Percentiles rank a stretch among this genome's conserved stretches.
These are phyloP conservation scores for Cystobasidium pallidum DNA, from an alignment of 1,284 basidiomycete species.

Conservation along the genomic window DNA sequence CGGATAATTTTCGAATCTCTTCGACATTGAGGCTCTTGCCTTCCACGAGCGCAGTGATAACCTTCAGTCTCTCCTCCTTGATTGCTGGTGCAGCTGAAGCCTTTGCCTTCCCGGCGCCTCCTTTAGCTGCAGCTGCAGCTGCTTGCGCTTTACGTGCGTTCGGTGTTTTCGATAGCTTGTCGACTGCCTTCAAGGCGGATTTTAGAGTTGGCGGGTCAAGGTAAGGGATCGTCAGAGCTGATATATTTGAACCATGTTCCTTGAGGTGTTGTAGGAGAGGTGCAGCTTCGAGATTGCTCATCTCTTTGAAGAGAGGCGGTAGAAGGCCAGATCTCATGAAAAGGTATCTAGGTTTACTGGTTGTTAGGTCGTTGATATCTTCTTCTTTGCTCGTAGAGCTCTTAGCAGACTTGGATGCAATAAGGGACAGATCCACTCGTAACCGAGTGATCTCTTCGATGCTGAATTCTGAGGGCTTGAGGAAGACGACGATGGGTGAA, in stretches of 20 bases:
- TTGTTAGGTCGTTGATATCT: slow-evolving; percentile 26
- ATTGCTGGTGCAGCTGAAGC: neutral
- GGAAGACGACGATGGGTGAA: slow-evolving; percentile 57
- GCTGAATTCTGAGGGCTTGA: slow-evolving; percentile 57
- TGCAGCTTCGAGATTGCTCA: slow-evolving; percentile 25
- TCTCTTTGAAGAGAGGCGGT: slow-evolving; percentile 46
- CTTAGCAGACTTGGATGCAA: slow-evolving; percentile 50
- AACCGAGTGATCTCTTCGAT: slow-evolving; percentile 55
- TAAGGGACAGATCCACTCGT: slow-evolving; percentile 53
- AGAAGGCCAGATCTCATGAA: slow-evolving; percentile 57
- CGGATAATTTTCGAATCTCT: slow-evolving; percentile 53
- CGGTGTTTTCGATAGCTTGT: slow-evolving; percentile 48
- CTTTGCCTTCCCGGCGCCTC: slow-evolving; percentile 5
- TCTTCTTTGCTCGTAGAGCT: slow-evolving; percentile 35
- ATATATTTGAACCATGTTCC: slow-evolving; percentile 52
- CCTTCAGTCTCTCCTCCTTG: slow-evolving; percentile 52
- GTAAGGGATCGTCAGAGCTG: slow-evolving; percentile 55
- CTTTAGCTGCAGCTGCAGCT: slow-evolving; percentile 23
- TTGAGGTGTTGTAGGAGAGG: slow-evolving; percentile 51
- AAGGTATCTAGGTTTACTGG: slow-evolving; percentile 52
- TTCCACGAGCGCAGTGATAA: slow-evolving; percentile 58
- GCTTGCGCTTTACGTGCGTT: slow-evolving; percentile 38
- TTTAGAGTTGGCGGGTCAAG: slow-evolving; percentile 58
- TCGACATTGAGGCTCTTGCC: slow-evolving; percentile 45
- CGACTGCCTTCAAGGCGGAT: slow-evolving; percentile 54